These are phyloP conservation scores for Populus simonii DNA, from an alignment of 345 rosid species.

Conservation along the genomic window DNA sequence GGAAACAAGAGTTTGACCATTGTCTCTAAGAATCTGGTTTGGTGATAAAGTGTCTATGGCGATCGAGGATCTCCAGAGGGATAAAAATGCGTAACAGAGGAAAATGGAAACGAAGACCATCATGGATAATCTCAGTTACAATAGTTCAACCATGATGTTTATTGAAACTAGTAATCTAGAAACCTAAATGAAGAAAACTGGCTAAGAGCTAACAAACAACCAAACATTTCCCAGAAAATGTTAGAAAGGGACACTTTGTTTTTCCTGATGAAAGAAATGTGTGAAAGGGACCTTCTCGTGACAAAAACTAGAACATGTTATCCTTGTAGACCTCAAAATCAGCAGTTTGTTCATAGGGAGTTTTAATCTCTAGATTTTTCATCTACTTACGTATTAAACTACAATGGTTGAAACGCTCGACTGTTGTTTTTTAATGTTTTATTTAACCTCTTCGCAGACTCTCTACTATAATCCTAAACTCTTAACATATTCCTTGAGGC, in stretches of 20 bases:
- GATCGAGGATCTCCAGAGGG: not conserved
- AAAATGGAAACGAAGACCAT: constrained; percentile 4
- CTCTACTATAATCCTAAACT: too few relatives aligned
- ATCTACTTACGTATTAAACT: not conserved
- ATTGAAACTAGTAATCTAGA: not conserved
- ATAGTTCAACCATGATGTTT: not conserved
- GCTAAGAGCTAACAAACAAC: not conserved
- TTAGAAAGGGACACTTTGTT: not conserved
- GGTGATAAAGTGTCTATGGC: constrained; percentile 9
- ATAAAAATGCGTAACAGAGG: not conserved
- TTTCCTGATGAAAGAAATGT: not conserved
- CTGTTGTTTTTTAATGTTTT: too few relatives aligned
- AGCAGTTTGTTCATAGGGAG: not conserved
- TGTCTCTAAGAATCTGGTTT: constrained; percentile 3
- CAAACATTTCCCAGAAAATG: not conserved
- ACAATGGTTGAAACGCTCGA: not conserved
- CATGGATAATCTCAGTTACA: constrained; percentile 10
- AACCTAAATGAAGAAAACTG: not conserved
- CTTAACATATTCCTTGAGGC: too few relatives aligned
- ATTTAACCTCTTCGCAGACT: too few relatives aligned
- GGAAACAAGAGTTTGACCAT: constrained; percentile 9
- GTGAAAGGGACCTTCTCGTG: not conserved
- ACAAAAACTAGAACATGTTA: not conserved
- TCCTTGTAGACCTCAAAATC: not conserved
- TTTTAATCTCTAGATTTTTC: not conserved